A percentile compares a stretch with the other conserved stretches of the same genome.
Conservation (phyloP, 306 rosid genomes). For the Cicer judaicum region DNA sequence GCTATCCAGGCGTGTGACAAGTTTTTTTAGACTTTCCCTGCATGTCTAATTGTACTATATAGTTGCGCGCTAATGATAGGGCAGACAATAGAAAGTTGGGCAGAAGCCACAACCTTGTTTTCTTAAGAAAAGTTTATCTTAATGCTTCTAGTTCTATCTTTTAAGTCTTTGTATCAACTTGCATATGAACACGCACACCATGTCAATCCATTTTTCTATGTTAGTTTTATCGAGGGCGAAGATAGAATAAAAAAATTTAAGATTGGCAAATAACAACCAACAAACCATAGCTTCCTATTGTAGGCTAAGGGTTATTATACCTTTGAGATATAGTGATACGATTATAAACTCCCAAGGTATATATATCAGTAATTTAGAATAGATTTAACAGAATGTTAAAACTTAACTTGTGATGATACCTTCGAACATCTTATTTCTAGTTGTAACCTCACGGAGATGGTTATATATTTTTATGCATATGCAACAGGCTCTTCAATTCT, state of each 20-base stretch:
- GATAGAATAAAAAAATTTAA: not conserved
- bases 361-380: not conserved
- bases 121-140: not conserved
- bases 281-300: slow-evolving; percentile 1
- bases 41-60: too few relatives aligned
- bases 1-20: too few relatives aligned
- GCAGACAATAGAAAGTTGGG: not conserved
- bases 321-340: not conserved
- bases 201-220: not conserved
- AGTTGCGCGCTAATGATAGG: not conserved
- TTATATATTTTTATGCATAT: slow-evolving; percentile 7
- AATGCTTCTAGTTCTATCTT: not conserved
- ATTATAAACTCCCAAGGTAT: not conserved
- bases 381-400: not conserved
- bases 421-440: not conserved
- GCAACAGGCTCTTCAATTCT: slow-evolving; percentile 21
- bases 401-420: slow-evolving; percentile 11
- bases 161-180: not conserved
- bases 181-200: not conserved
- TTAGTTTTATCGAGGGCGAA: not conserved
- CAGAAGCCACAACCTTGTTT: not conserved
- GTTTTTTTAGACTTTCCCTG: too few relatives aligned
- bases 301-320: slow-evolving; percentile 20
- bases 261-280: not conserved
- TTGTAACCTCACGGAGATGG: slow-evolving; percentile 4